phyloP scores from a whole-genome alignment of 163 green algal genomes.

The Picocystis sp. region DNA sequence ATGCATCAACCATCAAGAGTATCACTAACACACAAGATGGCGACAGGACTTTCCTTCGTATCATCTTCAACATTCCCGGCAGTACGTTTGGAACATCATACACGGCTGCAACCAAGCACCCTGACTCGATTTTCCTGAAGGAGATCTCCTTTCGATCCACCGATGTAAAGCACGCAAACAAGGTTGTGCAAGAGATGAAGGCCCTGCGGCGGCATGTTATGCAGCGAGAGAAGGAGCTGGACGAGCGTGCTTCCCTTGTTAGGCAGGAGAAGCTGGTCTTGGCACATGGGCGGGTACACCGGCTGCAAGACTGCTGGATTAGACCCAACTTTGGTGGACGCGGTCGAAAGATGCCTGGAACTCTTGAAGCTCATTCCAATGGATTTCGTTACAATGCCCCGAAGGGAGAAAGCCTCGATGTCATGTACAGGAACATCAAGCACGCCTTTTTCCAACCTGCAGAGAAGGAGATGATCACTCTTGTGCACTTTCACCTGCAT shows the following conservation, averaged over 20 bases:
- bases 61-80: slow-evolving; percentile 15
- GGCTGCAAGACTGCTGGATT: slow-evolving; percentile 85
- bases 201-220: slow-evolving; percentile 52
- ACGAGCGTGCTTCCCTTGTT: slow-evolving; percentile 85
- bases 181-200: slow-evolving; percentile 83
- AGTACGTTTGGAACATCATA: slow-evolving; percentile 12
- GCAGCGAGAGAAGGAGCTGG: slow-evolving; percentile 71
- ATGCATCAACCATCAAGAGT: slow-evolving; percentile 88
- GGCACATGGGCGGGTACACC: slow-evolving; percentile 44
- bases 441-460: slow-evolving; percentile 91
- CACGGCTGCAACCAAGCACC: slow-evolving; percentile 27
- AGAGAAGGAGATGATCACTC: slow-evolving; percentile 89
- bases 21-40: slow-evolving; percentile 42
- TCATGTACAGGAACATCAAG: slow-evolving; percentile 95
- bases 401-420: slow-evolving; percentile 59
- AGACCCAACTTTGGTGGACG: slow-evolving; percentile 72
- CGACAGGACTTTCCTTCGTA: background rate
- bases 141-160: slow-evolving; percentile 79
- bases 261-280: slow-evolving; percentile 79
- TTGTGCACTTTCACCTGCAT: slow-evolving; percentile 93
- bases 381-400: slow-evolving; percentile 50
- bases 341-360: slow-evolving; percentile 76
- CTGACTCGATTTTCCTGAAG: slow-evolving; percentile 66
- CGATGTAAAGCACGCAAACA: slow-evolving; percentile 62
- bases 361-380: slow-evolving; percentile 72